Evolutionary conservation across 2,329 filamentous ascomycete species (phyloP).

Genomic region (Periconia sp.): DNA sequence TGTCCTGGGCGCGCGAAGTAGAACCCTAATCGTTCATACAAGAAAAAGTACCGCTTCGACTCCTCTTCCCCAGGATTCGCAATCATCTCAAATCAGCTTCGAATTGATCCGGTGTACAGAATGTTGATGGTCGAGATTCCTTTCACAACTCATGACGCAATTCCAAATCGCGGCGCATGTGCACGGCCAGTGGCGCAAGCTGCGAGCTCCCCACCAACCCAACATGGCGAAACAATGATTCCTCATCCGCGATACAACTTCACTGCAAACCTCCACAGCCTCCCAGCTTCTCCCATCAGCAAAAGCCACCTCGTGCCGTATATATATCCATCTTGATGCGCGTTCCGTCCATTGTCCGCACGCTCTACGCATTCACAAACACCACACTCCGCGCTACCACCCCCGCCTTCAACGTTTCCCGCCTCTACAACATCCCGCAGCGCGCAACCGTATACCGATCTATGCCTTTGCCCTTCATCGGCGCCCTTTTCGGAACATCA

Average conservation of each 20-base stretch:
- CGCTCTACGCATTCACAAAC: constrained; percentile 51
- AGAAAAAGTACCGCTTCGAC: no score
- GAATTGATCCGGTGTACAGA: background rate
- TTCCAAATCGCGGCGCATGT: constrained; percentile 19
- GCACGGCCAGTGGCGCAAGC: constrained; percentile 28
- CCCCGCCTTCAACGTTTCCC: constrained; percentile 41
- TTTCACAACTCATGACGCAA: constrained; percentile 31
- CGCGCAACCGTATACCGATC: constrained; percentile 45
- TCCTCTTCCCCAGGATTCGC: background rate
- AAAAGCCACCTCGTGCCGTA: constrained; percentile 2
- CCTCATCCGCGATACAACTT: constrained; percentile 18
- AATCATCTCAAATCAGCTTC: background rate
- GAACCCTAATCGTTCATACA: no score
- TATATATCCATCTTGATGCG: constrained; percentile 46
- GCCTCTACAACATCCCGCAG: constrained; percentile 29
- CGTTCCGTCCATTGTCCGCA: constrained; percentile 52
- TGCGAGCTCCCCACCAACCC: constrained; percentile 20
- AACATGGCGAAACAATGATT: constrained; percentile 12
- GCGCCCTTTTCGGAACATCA: constrained; percentile 71
- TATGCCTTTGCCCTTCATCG: constrained; percentile 80
- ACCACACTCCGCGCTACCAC: constrained; percentile 40
- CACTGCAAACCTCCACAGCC: constrained; percentile 1
- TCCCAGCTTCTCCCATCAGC: background rate
- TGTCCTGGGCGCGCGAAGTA: no score
- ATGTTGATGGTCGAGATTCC: background rate